phyloP scores from a whole-genome alignment of 352 stramenopile genomes.

The Globisporangium paroecandrum region DNA sequence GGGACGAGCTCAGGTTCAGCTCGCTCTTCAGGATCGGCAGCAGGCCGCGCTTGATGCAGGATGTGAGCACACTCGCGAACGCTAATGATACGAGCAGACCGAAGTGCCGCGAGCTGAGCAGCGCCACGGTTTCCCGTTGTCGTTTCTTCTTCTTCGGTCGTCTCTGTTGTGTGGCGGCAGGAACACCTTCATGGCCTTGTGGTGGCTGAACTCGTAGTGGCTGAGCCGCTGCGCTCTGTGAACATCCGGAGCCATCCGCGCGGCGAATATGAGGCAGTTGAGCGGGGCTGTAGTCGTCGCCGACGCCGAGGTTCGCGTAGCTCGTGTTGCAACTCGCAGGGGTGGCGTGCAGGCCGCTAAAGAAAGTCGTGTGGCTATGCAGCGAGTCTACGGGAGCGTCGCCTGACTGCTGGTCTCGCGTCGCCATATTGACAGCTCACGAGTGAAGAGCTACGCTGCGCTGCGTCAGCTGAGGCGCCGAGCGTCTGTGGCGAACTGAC shows the following conservation, averaged over 20 bases:
- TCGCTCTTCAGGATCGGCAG: conserved; percentile 41
- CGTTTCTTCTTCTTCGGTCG: background rate
- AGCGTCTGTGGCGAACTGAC: background rate
- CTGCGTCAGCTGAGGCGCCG: background rate
- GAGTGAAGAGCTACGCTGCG: background rate
- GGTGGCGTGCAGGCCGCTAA: background rate
- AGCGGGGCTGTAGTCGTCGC: background rate
- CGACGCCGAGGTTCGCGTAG: background rate
- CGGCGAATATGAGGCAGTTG: background rate
- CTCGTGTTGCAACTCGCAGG: conserved; percentile 16
- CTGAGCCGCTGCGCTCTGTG: background rate
- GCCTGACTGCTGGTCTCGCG: background rate
- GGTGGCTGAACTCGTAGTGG: background rate
- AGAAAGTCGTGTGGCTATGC: background rate
- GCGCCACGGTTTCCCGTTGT: background rate
- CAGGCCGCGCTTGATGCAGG: conserved; percentile 35
- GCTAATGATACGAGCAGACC: conserved; percentile 37
- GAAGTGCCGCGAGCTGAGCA: conserved; percentile 24
- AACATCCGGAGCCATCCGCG: background rate
- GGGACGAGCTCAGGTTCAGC: conserved; percentile 25
- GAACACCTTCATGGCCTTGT: background rate
- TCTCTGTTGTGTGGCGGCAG: background rate
- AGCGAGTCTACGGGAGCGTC: background rate
- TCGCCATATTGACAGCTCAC: background rate
- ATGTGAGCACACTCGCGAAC: conserved; percentile 32